These are phyloP conservation scores for Coleophoma cylindrospora DNA, from an alignment of 2,329 filamentous ascomycete species.

Conservation along the genomic window DNA sequence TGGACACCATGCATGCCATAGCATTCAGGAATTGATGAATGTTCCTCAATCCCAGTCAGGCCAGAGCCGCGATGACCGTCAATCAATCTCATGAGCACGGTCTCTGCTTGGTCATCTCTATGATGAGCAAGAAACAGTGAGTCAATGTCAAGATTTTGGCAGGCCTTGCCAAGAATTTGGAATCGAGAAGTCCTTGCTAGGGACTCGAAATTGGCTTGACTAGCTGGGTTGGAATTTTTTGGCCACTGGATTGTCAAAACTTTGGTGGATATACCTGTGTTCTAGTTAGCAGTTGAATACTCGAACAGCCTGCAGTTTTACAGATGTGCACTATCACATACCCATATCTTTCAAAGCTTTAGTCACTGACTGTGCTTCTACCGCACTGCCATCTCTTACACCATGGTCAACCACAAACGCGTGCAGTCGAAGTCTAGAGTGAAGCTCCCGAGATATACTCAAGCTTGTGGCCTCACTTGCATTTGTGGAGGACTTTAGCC, in stretches of 20 bases:
- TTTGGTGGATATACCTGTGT: constrained; percentile 19
- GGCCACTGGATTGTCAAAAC: constrained; percentile 46
- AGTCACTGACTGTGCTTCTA: constrained; percentile 48
- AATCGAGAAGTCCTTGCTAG: constrained; percentile 72
- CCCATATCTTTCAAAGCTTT: constrained; percentile 15
- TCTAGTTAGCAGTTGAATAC: neutral
- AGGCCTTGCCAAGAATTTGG: constrained; percentile 59
- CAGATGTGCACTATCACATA: constrained; percentile 4
- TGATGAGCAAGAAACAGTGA: constrained; percentile 81
- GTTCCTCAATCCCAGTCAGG: constrained; percentile 61
- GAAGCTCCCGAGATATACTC: constrained; percentile 28
- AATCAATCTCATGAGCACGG: constrained; percentile 73
- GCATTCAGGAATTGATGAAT: constrained; percentile 77
- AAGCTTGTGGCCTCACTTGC: neutral
- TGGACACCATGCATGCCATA: constrained; percentile 68
- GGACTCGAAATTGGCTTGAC: constrained; percentile 67
- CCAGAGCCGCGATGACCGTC: constrained; percentile 65
- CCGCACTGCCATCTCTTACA: constrained; percentile 44
- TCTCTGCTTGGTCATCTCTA: constrained; percentile 86
- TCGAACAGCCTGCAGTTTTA: too few relatives aligned
- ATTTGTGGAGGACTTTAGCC: constrained; percentile 12
- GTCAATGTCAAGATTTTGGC: constrained; percentile 42
- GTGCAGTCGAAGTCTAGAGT: constrained; percentile 41
- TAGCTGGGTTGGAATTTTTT: constrained; percentile 30
- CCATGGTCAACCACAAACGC: constrained; percentile 54